Base-by-base conservation (phyloP, 305 asterid species). In the Fraxinus floribunda region DNA sequence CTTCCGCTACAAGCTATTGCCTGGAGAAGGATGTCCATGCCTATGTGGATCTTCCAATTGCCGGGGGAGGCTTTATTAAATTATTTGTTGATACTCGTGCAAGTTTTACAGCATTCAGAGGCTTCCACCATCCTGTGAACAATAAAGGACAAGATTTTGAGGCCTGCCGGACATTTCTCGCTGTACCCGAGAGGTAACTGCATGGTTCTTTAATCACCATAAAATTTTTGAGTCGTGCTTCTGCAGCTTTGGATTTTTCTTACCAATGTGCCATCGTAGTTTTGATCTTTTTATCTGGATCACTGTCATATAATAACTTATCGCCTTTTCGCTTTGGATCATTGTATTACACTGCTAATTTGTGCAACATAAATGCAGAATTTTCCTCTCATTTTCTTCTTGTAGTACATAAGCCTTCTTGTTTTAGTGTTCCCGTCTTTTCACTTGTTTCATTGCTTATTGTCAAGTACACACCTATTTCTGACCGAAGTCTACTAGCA, bases 1-100 rank as follows among this genome's bases (percentile, higher is more conserved):
- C 86, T 94, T 89, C 78, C 91, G 88, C 18, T 97, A 95, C 88
- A 92, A 93, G 91, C 83, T 80, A 57, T 85, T 87, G 83, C 82
- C 85, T 0, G 97, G 93, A 81, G 92, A 92, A 87, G 99, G 97
- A 32, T 84, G 88, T 78, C 88, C 89, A 30, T 94, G 99, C 83
- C 90, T 93, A 3, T 94, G 99, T 84, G 97, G 98, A 78, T 88
- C 97, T 86, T 88, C 98, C 30, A 91, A 81, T 85, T 97, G 99
- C 91, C 90, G 94, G 87, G 99, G 99, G 79, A 90, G 97, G 82
- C 97, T 96, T 57, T 89, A 85, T 82, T 94, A 55, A 88, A 20
- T 77, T 75, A 7, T 55, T 24, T 26, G 4, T 70, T 9, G 18
- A 38, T 75, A 6, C 34, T 75, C 57, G 0, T 35, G 30, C 22